Base-by-base conservation (phyloP, 495 filamentous ascomycete genomes). In the Talaromyces wortmannii region DNA sequence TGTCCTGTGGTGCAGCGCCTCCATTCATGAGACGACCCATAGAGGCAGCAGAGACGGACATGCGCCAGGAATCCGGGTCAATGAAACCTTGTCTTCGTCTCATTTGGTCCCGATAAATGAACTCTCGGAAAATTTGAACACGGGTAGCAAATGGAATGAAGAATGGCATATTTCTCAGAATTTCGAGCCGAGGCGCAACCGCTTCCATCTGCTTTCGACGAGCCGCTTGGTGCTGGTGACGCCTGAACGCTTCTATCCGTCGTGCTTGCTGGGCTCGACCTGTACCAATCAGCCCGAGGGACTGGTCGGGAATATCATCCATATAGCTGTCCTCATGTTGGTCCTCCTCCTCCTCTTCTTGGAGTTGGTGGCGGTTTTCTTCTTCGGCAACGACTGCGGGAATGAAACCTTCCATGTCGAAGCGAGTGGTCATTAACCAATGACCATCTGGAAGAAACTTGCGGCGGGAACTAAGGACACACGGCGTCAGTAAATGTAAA, bases 81-180 rank as follows among this genome's bases (percentile, higher is more conserved):
- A 87, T 76, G 57, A 80, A 76, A 2, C 92, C 92, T 42, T 82
- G 79, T 47, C 94, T 77, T 59, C 94, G 79, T 52, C 85, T 81
- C 52, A 83, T 67, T 64, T 95, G 91, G 71, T 97, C 94, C 2
- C 90, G 76, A 32, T 76, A 67, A 32, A 97, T 90, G 63, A 97
- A 99, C 65, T 96, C 79, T 23, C 94, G 82, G 66, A 97, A 99
- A 30, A 97, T 92, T 61, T 95, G 85, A 7, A 99, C 94, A 40
- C 94, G 79, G 3, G 90, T 95, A 7, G 85, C 77, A 56, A 99
- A 99, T 0, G 94, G 94, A 52, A 97, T 95, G 60, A 92, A 88
- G 62, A 97, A 99, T 0, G 94, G 95, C 87, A 99, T 92, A 62
- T 97, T 92, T 47, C 90, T 85, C 31, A 99, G 71, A 12, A 99